Evolutionary conservation across 805 yeast genomes (phyloP).

Genomic region (Debaryomyces prosopidis): DNA sequence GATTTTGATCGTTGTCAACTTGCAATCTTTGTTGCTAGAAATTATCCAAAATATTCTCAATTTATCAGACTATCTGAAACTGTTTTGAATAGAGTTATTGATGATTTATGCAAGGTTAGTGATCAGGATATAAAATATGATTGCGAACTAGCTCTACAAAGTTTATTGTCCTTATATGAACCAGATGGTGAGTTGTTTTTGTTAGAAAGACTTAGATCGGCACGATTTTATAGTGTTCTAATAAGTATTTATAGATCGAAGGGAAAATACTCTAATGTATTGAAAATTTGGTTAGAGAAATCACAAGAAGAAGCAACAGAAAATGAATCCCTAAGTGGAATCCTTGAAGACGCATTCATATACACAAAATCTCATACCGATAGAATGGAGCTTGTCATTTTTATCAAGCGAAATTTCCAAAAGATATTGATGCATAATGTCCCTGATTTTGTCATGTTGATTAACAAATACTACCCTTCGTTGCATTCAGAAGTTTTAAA

Average conservation of each 20-base stretch:
- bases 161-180: constrained; percentile 64
- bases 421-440: constrained; percentile 28
- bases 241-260: constrained; percentile 57
- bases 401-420: constrained; percentile 25
- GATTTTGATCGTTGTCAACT: constrained; percentile 34
- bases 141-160: constrained; percentile 74
- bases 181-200: constrained; percentile 55
- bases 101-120: constrained; percentile 47
- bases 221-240: constrained; percentile 59
- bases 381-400: constrained; percentile 19
- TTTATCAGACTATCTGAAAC: constrained; percentile 72
- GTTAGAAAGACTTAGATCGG: constrained; percentile 51
- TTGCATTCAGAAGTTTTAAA: constrained; percentile 40
- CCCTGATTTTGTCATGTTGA: constrained; percentile 32
- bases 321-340: constrained; percentile 17
- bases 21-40: constrained; percentile 74
- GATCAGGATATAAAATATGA: constrained; percentile 45
- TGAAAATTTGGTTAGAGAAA: constrained; percentile 51
- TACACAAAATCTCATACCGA: constrained; percentile 12
- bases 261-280: constrained; percentile 50
- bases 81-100: constrained; percentile 48
- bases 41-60: constrained; percentile 82
- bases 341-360: constrained; percentile 7
- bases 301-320: constrained; percentile 9
- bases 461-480: constrained; percentile 36